Percentiles rank a stretch among this genome's conserved stretches.
phyloP scores from a whole-genome alignment of 768 basidiomycete species.

The Suillus cothurnatus region DNA sequence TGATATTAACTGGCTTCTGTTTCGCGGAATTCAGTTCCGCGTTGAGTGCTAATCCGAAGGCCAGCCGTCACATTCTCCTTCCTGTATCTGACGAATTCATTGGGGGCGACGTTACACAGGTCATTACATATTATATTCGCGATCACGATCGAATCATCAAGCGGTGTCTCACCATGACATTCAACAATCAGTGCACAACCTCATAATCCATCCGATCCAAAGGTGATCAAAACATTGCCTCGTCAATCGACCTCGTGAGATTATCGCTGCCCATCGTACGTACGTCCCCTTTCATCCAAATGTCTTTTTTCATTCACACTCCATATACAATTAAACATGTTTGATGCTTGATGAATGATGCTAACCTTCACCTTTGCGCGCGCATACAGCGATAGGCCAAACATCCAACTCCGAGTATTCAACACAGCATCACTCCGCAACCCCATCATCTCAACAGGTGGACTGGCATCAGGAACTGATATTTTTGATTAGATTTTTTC shows the following conservation, averaged over 20 bases:
- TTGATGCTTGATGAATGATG: not conserved
- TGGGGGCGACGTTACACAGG: constrained; percentile 32
- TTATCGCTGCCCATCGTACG: constrained; percentile 56
- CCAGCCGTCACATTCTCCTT: too few species aligned
- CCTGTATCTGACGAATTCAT: constrained; percentile 40
- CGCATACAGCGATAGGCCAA: constrained; percentile 59
- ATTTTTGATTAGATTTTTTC: constrained; percentile 68
- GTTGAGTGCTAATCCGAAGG: too few species aligned
- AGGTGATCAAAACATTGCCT: constrained; percentile 45
- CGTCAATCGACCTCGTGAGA: constrained; percentile 50
- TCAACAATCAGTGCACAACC: constrained; percentile 16
- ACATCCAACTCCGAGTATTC: constrained; percentile 62
- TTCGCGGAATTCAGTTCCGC: too few species aligned
- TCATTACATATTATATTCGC: constrained; percentile 47
- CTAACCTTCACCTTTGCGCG: not conserved
- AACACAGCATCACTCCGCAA: constrained; percentile 66
- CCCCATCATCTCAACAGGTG: constrained; percentile 66
- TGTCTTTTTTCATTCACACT: not conserved
- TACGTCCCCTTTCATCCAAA: not conserved
- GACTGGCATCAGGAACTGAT: constrained; percentile 52
- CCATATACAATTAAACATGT: too few species aligned
- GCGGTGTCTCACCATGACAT: constrained; percentile 43
- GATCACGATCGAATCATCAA: constrained; percentile 56
- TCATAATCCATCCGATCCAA: constrained; percentile 35
- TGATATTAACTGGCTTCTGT: too few species aligned